Evolutionary conservation across 225 moss, liverwort and hornwort species (phyloP).

Genomic region (Marchantia paleacea): DNA sequence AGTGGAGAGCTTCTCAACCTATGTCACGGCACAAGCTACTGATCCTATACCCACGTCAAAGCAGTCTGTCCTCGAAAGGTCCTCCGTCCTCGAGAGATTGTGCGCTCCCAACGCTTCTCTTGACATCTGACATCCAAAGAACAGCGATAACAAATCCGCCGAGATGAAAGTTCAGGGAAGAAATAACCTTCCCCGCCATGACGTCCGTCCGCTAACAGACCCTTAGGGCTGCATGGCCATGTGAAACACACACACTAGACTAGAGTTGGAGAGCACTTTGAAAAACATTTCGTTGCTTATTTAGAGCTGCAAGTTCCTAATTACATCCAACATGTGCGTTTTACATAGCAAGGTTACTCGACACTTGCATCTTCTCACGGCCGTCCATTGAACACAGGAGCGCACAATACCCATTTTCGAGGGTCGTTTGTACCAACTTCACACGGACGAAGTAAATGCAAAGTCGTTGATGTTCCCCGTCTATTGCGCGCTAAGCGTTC

Average conservation of each 20-base stretch:
- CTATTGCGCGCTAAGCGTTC: background rate
- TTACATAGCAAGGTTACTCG: no score
- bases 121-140: constrained; percentile 39
- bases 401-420: background rate
- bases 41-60: constrained; percentile 71
- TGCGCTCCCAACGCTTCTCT: constrained; percentile 40
- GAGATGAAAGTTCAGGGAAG: constrained; percentile 34
- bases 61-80: constrained; percentile 76
- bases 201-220: background rate
- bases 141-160: constrained; percentile 29
- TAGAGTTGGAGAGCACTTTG: no score
- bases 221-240: no score
- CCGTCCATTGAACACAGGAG: background rate
- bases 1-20: constrained; percentile 60
- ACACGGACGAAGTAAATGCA: background rate
- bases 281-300: no score
- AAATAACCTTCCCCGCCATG: constrained; percentile 37
- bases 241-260: no score
- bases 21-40: constrained; percentile 62
- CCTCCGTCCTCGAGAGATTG: constrained; percentile 67
- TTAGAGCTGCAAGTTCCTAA: no score
- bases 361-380: no score
- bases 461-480: background rate
- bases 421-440: background rate
- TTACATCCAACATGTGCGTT: no score